Base-by-base conservation (phyloP, 345 rosid species). In the Nasturtium officinale region DNA sequence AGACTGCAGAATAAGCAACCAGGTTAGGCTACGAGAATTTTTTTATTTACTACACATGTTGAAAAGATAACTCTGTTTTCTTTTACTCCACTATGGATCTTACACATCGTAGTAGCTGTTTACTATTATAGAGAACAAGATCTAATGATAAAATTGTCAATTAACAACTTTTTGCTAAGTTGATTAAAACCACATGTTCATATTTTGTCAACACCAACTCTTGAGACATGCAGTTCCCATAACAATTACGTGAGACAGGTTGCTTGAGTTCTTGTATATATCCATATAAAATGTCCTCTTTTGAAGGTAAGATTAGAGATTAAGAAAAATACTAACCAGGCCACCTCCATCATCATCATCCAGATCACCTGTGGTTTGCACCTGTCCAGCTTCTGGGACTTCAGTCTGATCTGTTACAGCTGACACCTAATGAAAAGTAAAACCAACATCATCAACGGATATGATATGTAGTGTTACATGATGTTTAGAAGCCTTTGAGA, bases 311-410 rank as follows among this genome's bases (percentile, higher is more conserved):
- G 6, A 35, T 7, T 63, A 56, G 35, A 42, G 47, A 62, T 17
- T 15, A 69, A 75, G 69, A 56, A 18, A 72, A 62, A 53, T 69
- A 83, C 97, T 87, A 58, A 95, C 99, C 94, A 91, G 82, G 73
- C 96, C 98, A 69, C 89, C 90, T 48, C 98, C 97, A 46, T 95
- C 99, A 28, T 95, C 96, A 54, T 95, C 99, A 82, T 95, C 99
- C 75, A 95, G 81, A 90, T 95, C 98, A 73, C 83, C 90, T 1
- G 96, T 72, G 83, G 64, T 84, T 60, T 85, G 78, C 15, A 12
- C 6, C 21, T 71, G 77, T 51, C 83, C 89, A 73, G 75, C 80
- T 48, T 95, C 97, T 69, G 81, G 89, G 60, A 72, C 50, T 72
- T 84, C 90, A 11, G 81, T 73, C 78, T 90, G 99, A 82, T 95